phyloP scores from a whole-genome alignment of 75 land plant genomes.

The Azolla pinnata region DNA sequence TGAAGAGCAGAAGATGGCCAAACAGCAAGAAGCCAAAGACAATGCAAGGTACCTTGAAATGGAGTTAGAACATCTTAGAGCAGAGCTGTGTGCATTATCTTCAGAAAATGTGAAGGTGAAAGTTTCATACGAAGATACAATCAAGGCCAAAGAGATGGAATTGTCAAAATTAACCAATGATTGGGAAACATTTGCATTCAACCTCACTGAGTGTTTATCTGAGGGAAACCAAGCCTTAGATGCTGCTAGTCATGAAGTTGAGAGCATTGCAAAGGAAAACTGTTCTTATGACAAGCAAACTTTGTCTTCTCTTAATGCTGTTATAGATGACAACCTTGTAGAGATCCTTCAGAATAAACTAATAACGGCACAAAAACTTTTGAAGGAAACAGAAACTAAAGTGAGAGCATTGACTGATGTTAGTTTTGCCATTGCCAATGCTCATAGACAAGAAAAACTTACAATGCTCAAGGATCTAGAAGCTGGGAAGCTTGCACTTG shows the following conservation, averaged over 20 bases:
- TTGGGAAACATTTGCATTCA: constrained; percentile 52
- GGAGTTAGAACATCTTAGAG: constrained; percentile 26
- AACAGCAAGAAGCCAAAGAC: constrained; percentile 26
- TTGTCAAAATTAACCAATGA: constrained; percentile 31
- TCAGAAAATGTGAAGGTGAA: constrained; percentile 32
- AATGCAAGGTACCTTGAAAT: constrained; percentile 17
- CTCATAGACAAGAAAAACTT: constrained; percentile 45
- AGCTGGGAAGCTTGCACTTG: constrained; percentile 22
- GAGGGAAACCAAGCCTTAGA: constrained; percentile 54
- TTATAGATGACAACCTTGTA: constrained; percentile 11
- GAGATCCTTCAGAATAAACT: constrained; percentile 53
- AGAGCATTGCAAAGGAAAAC: constrained; percentile 33
- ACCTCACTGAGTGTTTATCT: constrained; percentile 45
- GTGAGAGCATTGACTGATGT: constrained; percentile 64
- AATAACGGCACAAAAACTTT: constrained; percentile 37
- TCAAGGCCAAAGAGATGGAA: constrained; percentile 40
- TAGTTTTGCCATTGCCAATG: constrained; percentile 43
- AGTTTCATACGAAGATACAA: constrained; percentile 19
- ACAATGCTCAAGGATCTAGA: constrained; percentile 40
- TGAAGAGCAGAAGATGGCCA: no score
- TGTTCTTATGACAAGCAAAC: constrained; percentile 30
- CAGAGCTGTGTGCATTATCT: constrained; percentile 15
- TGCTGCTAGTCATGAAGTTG: constrained; percentile 54
- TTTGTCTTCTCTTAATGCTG: constrained; percentile 28
- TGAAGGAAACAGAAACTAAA: constrained; percentile 57